Evolutionary conservation across 805 yeast genomes (phyloP).

Genomic region (Spathaspora gorwiae): DNA sequence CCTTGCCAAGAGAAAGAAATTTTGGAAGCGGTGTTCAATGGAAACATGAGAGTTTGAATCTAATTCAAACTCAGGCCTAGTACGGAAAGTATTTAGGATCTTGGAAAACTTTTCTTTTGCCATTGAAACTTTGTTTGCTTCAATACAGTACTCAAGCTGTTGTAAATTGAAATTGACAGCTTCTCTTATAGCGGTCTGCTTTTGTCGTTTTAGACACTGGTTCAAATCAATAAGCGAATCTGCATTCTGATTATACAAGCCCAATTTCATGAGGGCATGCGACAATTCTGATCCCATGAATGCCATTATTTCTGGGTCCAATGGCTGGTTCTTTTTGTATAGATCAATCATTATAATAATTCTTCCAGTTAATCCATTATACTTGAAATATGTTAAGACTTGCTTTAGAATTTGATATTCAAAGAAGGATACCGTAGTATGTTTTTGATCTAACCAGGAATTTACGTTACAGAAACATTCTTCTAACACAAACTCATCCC

Average conservation of each 20-base stretch:
- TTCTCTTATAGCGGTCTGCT: conserved; percentile 6
- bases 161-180: conserved; percentile 22
- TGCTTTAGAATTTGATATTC: conserved; percentile 27
- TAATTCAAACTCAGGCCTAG: conserved; percentile 27
- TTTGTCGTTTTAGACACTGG: conserved; percentile 8
- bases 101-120: conserved; percentile 21
- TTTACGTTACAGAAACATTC: conserved; percentile 10
- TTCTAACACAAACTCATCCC: conserved; percentile 18
- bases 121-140: conserved; percentile 11
- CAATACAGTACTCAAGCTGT: conserved; percentile 26
- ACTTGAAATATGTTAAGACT: conserved; percentile 19
- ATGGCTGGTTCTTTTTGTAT: conserved; percentile 14
- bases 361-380: conserved; percentile 21
- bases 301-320: conserved; percentile 1
- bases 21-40: conserved; percentile 18
- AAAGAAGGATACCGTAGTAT: conserved; percentile 4
- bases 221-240: conserved; percentile 14
- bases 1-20: conserved; percentile 27
- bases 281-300: conserved; percentile 12
- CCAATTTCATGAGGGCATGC: conserved; percentile 5
- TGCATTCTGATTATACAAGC: conserved; percentile 10
- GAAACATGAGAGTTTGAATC: conserved; percentile 8
- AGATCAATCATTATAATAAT: conserved; percentile 15
- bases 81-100: conserved; percentile 17
- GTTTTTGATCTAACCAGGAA: neutral